Percentiles rank a stretch among this genome's conserved stretches.
Conservation (phyloP, 305 asterid species). For the Fraxinus paxiana region DNA sequence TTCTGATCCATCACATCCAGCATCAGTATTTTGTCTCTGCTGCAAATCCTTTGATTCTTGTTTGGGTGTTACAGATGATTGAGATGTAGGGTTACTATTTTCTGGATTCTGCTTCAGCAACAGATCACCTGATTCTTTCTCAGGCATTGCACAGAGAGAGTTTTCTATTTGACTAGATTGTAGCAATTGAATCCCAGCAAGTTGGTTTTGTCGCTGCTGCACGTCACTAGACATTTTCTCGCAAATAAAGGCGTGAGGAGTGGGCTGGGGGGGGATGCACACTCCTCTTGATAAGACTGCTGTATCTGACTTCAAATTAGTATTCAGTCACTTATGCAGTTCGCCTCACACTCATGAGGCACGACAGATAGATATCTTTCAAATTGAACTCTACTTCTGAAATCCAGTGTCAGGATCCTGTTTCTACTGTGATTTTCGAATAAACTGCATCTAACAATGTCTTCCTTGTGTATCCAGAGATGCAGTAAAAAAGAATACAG, state of each 20-base stretch:
- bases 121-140: background rate
- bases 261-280: background rate
- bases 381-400: background rate
- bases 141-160: background rate
- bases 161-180: background rate
- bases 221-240: background rate
- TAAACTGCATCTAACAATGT: background rate
- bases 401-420: background rate
- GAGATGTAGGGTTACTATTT: background rate
- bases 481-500: constrained; percentile 11
- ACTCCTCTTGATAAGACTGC: constrained; percentile 12
- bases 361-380: background rate
- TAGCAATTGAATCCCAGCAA: background rate
- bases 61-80: constrained; percentile 17
- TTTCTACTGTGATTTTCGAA: background rate
- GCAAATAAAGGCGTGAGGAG: background rate
- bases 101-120: background rate
- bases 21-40: constrained; percentile 30
- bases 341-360: background rate
- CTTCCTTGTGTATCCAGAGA: constrained; percentile 30
- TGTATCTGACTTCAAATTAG: background rate
- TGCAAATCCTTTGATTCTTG: constrained; percentile 32
- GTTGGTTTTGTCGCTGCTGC: background rate
- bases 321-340: background rate
- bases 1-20: constrained; percentile 17